Evolutionary conservation across 345 rosid genomes (phyloP), one percentile per base, ranked within the genome.

Genomic region (Hibiscus mutabilis): DNA sequence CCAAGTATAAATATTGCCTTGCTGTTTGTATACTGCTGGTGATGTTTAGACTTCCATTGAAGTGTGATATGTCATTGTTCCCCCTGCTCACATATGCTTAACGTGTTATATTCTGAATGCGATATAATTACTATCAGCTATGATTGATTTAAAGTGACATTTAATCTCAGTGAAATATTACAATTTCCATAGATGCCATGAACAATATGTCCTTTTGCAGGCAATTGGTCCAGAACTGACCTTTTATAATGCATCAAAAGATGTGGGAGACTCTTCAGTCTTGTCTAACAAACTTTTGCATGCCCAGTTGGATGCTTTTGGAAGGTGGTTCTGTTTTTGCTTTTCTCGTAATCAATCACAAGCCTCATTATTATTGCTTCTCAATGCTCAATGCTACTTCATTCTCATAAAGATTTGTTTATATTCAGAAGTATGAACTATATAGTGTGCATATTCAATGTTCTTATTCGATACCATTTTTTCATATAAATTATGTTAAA

Each of bases 171-270:
- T 37, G 18, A 22, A 33, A 44, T 12, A 57, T 57, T 57, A 22
- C 24, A 27, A 22, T 12, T 22, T 57, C 5, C 1, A 2, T 68
- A 56, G 56, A 55, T 53, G 46, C 46, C 24, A 42, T 75, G 67
- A 77, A 69, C 68, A 35, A 62, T 57, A 71, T 77, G 46, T 61
- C 27, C 73, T 71, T 63, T 82, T 82, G 78, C 82, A 95, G 99
- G 97, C 97, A 68, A 84, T 95, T 70, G 90, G 96, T 33, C 97
- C 97, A 46, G 99, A 95, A 84, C 90, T 95, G 64, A 95, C 97
- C 55, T 95, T 95, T 70, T 95, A 92, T 77, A 90, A 76, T 76
- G 78, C 89, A 73, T 92, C 91, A 35, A 90, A 86, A 82, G 89
- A 90, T 70, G 85, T 86, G 18, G 91, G 83, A 46, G 79, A 86